A percentile compares a stretch with the other conserved stretches of the same genome.
Conservation (phyloP, 768 basidiomycete species). For the Naganishia vaughanmartiniae region DNA sequence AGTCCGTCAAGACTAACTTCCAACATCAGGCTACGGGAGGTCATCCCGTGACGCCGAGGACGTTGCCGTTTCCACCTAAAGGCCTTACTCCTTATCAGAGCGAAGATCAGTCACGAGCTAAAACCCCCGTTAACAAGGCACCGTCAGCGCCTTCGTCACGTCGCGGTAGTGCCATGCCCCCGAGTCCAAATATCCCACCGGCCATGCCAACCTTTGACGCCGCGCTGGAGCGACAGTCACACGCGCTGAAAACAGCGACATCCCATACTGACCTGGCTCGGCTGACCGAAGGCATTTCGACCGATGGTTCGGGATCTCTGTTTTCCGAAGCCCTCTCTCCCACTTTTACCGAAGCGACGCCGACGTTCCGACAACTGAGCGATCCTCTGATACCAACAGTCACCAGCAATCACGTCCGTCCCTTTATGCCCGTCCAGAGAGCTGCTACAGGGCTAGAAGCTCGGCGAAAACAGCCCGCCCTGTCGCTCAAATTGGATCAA, state of each 20-base stretch:
- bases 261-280: constrained; percentile 39
- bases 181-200: background rate
- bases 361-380: background rate
- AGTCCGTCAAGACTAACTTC: constrained; percentile 51
- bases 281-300: background rate
- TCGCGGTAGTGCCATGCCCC: constrained; percentile 36
- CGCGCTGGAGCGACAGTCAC: constrained; percentile 4
- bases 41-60: background rate
- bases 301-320: no score
- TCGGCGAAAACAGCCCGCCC: constrained; percentile 46
- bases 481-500: constrained; percentile 48
- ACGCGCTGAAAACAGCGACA: constrained; percentile 36
- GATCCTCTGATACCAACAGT: background rate
- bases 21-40: background rate
- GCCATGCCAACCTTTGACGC: constrained; percentile 1
- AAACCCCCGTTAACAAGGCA: constrained; percentile 30
- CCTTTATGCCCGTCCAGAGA: constrained; percentile 19
- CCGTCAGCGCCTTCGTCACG: constrained; percentile 45
- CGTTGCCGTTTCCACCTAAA: constrained; percentile 12
- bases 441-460: constrained; percentile 43
- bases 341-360: background rate
- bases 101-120: background rate
- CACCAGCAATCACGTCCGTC: background rate
- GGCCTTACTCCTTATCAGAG: constrained; percentile 12
- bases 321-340: no score